Base-by-base conservation (phyloP, 129 eudicot species). In the Flaveria brownii region DNA sequence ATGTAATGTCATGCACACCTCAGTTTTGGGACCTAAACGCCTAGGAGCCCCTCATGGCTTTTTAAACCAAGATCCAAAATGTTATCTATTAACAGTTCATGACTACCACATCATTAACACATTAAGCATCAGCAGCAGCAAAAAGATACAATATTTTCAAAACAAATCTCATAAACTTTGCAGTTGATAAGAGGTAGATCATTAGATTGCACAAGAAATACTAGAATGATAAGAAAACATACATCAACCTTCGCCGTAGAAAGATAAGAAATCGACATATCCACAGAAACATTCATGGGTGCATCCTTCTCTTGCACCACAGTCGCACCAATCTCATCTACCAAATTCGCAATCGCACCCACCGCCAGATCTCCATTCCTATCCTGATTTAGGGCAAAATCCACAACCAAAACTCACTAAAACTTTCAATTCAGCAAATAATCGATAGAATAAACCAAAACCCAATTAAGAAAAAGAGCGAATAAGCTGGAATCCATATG, bases 351-450 rank as follows among this genome's bases (percentile, higher is more conserved):
- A 52, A 82, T 82, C 22, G 85, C 82, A 3, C 85, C 85, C 10
- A 82, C 85, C 5, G 85, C 85, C 75, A 82, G 68, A 54, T 82
- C 64, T 36, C 85, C 85, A 77, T 82, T 72, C 70, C 85, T 45
- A 66, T 82, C 85, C 85, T 82, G 74, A 77, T 26, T 64, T 64
- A 9, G 43, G 22, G 72, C 6, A 15, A 23, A 41, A 68, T 1
- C 5, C 8, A 28, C 46, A 66, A 23, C 42, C 18, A 18, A 2
- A 47, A 47, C n/a, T 33, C 63, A 52, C 9, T 45, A 36, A 5
- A 50, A 15, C 15, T 50, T 50, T 50, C 57, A 52, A 16, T 5
- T 52, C 23, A 16, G 59, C 23, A n/a, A 71, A 55, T 15, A 55
- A 72, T 55, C 33, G 30, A 28, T 30, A 23, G 23, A 18, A 12